Percentiles rank a stretch among this genome's conserved stretches.
These are phyloP conservation scores for Penicillium mononematosum DNA, from an alignment of 495 filamentous ascomycete genomes.

Conservation along the genomic window DNA sequence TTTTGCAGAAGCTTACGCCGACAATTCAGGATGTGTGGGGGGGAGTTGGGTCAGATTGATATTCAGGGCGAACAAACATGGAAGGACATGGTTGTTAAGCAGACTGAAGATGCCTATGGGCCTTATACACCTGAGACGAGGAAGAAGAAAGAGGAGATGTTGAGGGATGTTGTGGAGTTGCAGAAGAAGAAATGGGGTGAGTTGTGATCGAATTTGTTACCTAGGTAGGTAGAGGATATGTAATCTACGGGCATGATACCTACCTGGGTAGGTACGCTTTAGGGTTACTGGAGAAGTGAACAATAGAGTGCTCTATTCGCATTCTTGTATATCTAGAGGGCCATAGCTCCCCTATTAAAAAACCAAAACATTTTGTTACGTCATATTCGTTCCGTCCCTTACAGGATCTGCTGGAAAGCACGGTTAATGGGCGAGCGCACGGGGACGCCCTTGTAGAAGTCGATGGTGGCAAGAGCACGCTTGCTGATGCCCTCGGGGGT, in stretches of 20 bases:
- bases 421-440: constrained; percentile 94
- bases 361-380: constrained; percentile 31
- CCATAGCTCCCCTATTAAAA: constrained; percentile 28
- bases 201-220: not conserved
- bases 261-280: not conserved
- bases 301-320: constrained; percentile 29
- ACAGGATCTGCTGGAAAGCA: constrained; percentile 56
- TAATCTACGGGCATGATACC: not conserved
- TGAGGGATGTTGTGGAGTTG: constrained; percentile 30
- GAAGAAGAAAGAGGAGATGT: constrained; percentile 31
- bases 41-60: constrained; percentile 43
- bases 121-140: constrained; percentile 19
- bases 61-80: constrained; percentile 39
- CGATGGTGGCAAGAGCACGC: constrained; percentile 83
- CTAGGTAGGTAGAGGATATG: too few species aligned
- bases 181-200: constrained; percentile 27
- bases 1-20: constrained; percentile 56
- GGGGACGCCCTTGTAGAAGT: constrained; percentile 93
- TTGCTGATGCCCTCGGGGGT: constrained; percentile 94
- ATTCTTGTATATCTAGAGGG: constrained; percentile 27
- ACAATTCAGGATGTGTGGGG: constrained; percentile 57
- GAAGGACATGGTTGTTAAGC: constrained; percentile 36
- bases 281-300: constrained; percentile 12
- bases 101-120: constrained; percentile 41
- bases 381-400: constrained; percentile 24